Conservation (phyloP, 495 filamentous ascomycete genomes). For the Diplogelasinospora grovesii region DNA sequence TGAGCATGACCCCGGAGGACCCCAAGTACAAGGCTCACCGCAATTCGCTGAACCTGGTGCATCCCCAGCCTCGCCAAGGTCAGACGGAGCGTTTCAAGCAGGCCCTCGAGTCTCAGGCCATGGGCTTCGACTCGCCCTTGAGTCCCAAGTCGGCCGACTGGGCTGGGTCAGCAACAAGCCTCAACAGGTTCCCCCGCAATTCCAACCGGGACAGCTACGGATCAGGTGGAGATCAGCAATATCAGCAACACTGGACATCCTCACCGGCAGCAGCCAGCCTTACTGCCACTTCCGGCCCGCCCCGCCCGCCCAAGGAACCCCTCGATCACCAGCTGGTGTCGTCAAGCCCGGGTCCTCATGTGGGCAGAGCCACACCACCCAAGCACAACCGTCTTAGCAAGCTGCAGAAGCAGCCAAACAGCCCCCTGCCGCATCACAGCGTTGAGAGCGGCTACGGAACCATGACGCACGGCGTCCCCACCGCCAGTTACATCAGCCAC, state of each 20-base stretch:
- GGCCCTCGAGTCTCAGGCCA: slow-evolving; percentile 72
- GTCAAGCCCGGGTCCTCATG: slow-evolving; percentile 13
- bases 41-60: slow-evolving; percentile 79
- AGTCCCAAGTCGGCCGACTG: slow-evolving; percentile 70
- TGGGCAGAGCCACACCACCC: slow-evolving; percentile 21
- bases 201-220: slow-evolving; percentile 40
- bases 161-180: slow-evolving; percentile 54
- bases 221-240: slow-evolving; percentile 19
- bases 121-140: slow-evolving; percentile 57
- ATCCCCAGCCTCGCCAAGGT: slow-evolving; percentile 82
- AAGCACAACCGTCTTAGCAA: slow-evolving; percentile 34
- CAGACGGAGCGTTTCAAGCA: slow-evolving; percentile 76
- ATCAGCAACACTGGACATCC: slow-evolving; percentile 36
- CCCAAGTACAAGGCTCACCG: slow-evolving; percentile 89
- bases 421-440: slow-evolving; percentile 39
- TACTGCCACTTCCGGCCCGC: slow-evolving; percentile 27
- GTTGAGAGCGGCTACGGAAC: slow-evolving; percentile 45
- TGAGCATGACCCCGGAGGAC: slow-evolving; percentile 58
- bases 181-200: slow-evolving; percentile 35
- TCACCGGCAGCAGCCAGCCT: slow-evolving; percentile 25
- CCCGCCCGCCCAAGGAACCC: slow-evolving; percentile 49
- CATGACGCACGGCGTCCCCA: slow-evolving; percentile 36
- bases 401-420: slow-evolving; percentile 30
- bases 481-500: slow-evolving; percentile 30
- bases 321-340: slow-evolving; percentile 23